phyloP scores from a whole-genome alignment of 768 basidiomycete species.

The Termitomyces sp. region DNA sequence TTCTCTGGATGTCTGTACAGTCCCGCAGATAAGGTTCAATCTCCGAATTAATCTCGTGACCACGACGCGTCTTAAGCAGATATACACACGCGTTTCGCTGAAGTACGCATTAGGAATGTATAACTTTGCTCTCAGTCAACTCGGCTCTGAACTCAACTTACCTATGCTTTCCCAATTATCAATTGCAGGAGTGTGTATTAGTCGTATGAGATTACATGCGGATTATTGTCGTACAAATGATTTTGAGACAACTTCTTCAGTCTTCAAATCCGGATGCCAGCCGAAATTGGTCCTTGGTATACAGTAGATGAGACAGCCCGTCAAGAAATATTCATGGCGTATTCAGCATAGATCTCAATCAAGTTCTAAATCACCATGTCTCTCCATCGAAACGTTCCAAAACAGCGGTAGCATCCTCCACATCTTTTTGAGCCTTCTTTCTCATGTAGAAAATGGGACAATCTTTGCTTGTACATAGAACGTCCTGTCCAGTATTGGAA shows the following conservation, averaged over 20 bases:
- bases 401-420: slow-evolving; percentile 73
- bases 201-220: neutral
- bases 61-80: too few relatives aligned
- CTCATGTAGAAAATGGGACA: slow-evolving; percentile 99
- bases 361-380: slow-evolving; percentile 44
- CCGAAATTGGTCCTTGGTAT: neutral
- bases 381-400: slow-evolving; percentile 84
- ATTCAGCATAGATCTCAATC: neutral
- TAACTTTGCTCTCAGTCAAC: neutral
- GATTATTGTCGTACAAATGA: neutral
- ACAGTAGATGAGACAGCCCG: neutral
- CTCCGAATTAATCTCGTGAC: slow-evolving; percentile 17
- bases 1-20: slow-evolving; percentile 22
- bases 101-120: too few relatives aligned
- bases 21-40: slow-evolving; percentile 22
- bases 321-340: neutral
- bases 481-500: slow-evolving; percentile 54
- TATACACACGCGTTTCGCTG: too few relatives aligned
- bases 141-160: neutral
- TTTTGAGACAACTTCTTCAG: neutral
- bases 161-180: neutral
- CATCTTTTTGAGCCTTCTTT: slow-evolving; percentile 98
- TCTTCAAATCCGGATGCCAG: neutral
- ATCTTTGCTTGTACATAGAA: slow-evolving; percentile 93
- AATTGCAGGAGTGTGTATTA: neutral